These are phyloP conservation scores for Lactifluus subvellereus DNA, from an alignment of 768 basidiomycete species.

Conservation along the genomic window DNA sequence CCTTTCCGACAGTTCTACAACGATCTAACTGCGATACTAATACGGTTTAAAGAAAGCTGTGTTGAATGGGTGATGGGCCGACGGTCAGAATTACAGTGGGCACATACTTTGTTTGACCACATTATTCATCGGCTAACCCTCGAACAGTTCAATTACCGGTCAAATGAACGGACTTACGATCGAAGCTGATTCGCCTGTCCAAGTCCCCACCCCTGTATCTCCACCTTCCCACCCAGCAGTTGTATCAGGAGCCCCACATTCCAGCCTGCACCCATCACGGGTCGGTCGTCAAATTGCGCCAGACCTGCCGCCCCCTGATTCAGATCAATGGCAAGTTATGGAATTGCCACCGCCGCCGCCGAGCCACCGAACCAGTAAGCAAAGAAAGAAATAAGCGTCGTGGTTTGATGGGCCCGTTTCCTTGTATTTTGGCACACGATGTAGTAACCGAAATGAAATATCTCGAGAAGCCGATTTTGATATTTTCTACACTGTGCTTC, in stretches of 20 bases:
- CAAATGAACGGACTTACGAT: slow-evolving; percentile 37
- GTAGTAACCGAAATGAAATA: slow-evolving; percentile 1
- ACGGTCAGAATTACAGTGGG: slow-evolving; percentile 68
- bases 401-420: neutral
- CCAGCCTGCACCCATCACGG: neutral
- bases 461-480: too few relatives aligned
- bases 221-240: slow-evolving; percentile 2
- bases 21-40: slow-evolving; percentile 65
- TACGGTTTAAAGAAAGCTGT: slow-evolving; percentile 70
- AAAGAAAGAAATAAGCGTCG: slow-evolving; percentile 11
- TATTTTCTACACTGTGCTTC: too few relatives aligned
- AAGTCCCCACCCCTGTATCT: slow-evolving; percentile 3
- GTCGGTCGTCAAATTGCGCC: slow-evolving; percentile 19
- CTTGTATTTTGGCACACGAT: neutral
- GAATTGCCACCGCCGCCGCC: slow-evolving; percentile 27
- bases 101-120: neutral
- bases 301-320: slow-evolving; percentile 36
- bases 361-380: slow-evolving; percentile 2
- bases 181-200: slow-evolving; percentile 14
- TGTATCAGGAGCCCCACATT: slow-evolving; percentile 1
- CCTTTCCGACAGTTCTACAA: slow-evolving; percentile 73
- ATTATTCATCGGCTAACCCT: neutral
- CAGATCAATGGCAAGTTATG: slow-evolving; percentile 34
- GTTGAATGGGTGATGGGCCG: slow-evolving; percentile 67
- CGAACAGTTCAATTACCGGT: slow-evolving; percentile 38